Evolutionary conservation across 2,329 filamentous ascomycete species (phyloP).

Genomic region (Talaromyces sp.): DNA sequence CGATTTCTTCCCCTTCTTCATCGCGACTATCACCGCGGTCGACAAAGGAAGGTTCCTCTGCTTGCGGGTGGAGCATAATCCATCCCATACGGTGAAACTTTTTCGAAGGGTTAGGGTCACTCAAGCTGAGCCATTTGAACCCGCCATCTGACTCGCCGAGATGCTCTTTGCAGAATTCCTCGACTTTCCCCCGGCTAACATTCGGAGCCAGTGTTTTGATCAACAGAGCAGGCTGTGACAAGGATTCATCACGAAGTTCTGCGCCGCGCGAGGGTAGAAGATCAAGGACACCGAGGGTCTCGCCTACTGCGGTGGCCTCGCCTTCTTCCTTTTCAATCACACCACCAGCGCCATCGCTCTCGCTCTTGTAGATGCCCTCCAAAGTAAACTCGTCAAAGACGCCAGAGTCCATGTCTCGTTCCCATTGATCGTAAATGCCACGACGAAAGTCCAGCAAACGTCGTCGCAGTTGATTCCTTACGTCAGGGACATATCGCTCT

Average conservation of each 20-base stretch:
- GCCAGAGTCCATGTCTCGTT: slow-evolving; percentile 76
- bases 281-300: slow-evolving; percentile 88
- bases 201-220: slow-evolving; percentile 98
- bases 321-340: slow-evolving; percentile 92
- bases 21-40: slow-evolving; percentile 72
- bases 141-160: slow-evolving; percentile 85
- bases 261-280: slow-evolving; percentile 76
- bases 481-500: slow-evolving; percentile 83
- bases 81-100: slow-evolving; percentile 96
- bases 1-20: slow-evolving; percentile 55
- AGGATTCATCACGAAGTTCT: slow-evolving; percentile 82
- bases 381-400: slow-evolving; percentile 91
- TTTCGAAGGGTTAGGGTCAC: slow-evolving; percentile 94
- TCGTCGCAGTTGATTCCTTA: slow-evolving; percentile 66
- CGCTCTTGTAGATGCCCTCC: slow-evolving; percentile 88
- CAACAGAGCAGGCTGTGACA: slow-evolving; percentile 83
- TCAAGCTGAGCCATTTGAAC: slow-evolving; percentile 92
- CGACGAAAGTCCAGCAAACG: slow-evolving; percentile 77
- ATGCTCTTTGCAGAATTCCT: slow-evolving; percentile 90
- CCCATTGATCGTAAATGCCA: slow-evolving; percentile 78
- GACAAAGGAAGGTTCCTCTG: slow-evolving; percentile 59
- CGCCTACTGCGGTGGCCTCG: slow-evolving; percentile 83
- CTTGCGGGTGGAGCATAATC: slow-evolving; percentile 86
- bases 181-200: slow-evolving; percentile 87
- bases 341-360: slow-evolving; percentile 80